Evolutionary conservation across 2,329 filamentous ascomycete species (phyloP).

Genomic region (Fusarium globosum): DNA sequence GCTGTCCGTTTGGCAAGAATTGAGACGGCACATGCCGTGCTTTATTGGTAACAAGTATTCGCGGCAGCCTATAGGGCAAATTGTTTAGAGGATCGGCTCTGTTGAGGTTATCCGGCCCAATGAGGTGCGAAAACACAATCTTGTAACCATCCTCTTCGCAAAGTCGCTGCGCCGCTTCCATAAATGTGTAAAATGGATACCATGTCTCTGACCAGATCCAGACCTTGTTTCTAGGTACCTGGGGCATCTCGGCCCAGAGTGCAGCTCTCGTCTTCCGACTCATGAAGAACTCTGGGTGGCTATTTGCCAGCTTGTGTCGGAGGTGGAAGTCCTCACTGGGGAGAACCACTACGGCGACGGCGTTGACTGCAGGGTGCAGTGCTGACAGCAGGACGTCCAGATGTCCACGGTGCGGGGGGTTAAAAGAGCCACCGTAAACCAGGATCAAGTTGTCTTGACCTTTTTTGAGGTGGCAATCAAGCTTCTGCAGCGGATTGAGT

Average conservation of each 20-base stretch:
- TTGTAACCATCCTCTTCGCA: not conserved
- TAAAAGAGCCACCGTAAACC: not conserved
- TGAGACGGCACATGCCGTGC: not conserved
- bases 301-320: not conserved
- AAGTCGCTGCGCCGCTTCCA: not conserved
- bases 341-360: not conserved
- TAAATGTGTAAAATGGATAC: not conserved
- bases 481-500: not conserved
- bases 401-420: not conserved
- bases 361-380: not conserved
- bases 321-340: not conserved
- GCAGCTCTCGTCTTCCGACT: not conserved
- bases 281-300: not conserved
- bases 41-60: not conserved
- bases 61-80: not conserved
- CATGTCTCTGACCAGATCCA: slow-evolving; percentile 3
- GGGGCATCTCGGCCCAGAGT: not conserved
- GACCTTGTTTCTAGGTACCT: not conserved
- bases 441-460: not conserved
- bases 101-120: not conserved
- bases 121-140: not conserved
- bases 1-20: not conserved
- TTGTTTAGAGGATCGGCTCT: not conserved
- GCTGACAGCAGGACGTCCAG: not conserved
- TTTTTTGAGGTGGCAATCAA: not conserved